These are phyloP conservation scores for Aspergillus thermomutatus DNA, from an alignment of 2,329 filamentous ascomycete genomes.

Conservation along the genomic window DNA sequence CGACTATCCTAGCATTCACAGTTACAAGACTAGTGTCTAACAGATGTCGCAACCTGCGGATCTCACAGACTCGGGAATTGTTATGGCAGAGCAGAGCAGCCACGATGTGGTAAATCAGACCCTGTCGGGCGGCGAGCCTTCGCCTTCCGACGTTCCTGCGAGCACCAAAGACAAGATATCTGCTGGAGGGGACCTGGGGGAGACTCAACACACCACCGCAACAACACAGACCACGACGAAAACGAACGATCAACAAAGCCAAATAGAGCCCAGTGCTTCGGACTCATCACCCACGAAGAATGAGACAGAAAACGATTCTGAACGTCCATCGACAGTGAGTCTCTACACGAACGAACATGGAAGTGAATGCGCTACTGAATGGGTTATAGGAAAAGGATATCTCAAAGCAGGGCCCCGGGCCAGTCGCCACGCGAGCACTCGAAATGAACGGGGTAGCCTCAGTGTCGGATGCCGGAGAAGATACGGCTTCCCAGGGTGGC, in stretches of 20 bases:
- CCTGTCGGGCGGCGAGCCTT: conserved; percentile 62
- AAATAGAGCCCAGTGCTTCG: conserved; percentile 18
- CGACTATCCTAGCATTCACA: conserved; percentile 18
- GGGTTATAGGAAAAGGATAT: conserved; percentile 28
- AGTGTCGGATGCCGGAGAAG: conserved; percentile 36
- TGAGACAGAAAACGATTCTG: conserved; percentile 23
- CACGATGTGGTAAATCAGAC: conserved; percentile 70
- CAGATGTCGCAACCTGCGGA: conserved; percentile 28
- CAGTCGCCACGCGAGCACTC: conserved; percentile 34
- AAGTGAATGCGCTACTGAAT: conserved; percentile 18
- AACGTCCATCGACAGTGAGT: conserved; percentile 31
- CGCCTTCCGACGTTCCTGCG: conserved; percentile 65
- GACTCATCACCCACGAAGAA: conserved; percentile 17
- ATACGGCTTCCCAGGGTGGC: conserved; percentile 45
- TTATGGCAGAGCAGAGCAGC: conserved; percentile 69
- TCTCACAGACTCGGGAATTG: conserved; percentile 53
- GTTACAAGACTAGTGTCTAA: conserved; percentile 28
- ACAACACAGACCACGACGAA: conserved; percentile 27
- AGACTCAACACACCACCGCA: conserved; percentile 40
- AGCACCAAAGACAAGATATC: conserved; percentile 52
- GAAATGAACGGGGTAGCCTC: conserved; percentile 39
- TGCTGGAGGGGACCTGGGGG: conserved; percentile 50
- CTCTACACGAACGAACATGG: conserved; percentile 2
- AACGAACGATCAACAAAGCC: conserved; percentile 20
- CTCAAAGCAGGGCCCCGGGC: conserved; percentile 28